Conservation (phyloP, 306 rosid species). For the Medicago lupulina region DNA sequence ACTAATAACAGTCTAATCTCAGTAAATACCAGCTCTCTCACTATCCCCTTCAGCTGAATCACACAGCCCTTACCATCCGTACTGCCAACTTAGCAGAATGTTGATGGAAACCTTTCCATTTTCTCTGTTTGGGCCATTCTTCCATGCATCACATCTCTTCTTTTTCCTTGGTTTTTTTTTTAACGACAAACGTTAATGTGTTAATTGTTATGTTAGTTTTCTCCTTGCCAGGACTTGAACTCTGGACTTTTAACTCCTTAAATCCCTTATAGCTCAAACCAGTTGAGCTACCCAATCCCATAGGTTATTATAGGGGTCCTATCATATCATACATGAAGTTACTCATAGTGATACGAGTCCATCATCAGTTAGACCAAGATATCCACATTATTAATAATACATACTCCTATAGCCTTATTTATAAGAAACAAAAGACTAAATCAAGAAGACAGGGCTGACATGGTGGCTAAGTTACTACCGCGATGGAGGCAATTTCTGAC, state of each 20-base stretch:
- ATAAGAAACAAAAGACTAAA: neutral
- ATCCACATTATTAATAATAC: neutral
- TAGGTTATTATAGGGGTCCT: neutral
- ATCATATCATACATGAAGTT: neutral
- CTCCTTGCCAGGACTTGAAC: too few species aligned
- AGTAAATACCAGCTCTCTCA: neutral
- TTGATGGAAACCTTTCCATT: neutral
- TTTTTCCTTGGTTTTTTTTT: neutral
- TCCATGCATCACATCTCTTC: neutral
- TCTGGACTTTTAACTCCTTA: too few species aligned
- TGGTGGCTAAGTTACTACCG: neutral
- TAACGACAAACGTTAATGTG: too few species aligned
- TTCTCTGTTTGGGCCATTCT: neutral
- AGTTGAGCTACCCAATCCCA: too few species aligned
- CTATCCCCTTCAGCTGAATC: neutral
- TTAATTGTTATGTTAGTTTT: too few species aligned
- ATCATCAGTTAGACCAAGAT: conserved; percentile 15
- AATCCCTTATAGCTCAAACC: too few species aligned
- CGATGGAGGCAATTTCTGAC: neutral
- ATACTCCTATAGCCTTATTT: neutral
- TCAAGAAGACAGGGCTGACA: neutral
- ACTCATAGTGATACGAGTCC: conserved; percentile 11
- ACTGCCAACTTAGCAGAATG: neutral
- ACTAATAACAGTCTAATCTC: neutral
- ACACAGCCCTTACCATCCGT: neutral